Evolutionary conservation across 2,329 filamentous ascomycete genomes (phyloP), one percentile per base, ranked within the genome.

Genomic region (Myriangium duriaei): DNA sequence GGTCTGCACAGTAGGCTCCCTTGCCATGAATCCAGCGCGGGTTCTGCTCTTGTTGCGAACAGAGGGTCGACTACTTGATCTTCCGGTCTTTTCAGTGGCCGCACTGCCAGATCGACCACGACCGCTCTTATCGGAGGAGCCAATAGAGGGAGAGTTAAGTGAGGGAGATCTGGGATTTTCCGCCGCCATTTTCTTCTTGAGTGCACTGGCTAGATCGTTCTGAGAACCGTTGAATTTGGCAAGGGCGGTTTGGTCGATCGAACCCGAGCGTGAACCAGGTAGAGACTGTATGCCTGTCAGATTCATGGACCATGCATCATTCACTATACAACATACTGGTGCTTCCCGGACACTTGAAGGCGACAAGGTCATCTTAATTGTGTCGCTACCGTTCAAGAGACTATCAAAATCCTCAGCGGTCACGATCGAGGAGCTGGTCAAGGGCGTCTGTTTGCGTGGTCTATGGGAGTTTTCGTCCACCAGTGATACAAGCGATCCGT

Each of bases 1-100:
- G 4, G 69, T 67, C 7, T 75, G 69, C 6, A 81, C 66, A 44
- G 80, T 72, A 2, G 85, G 77, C 47, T 94, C 86, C 45, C 86
- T 73, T 15, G 85, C 75, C 42, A 56, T 48, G 11, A 58, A 41
- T 46, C 58, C 54, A 41, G 54, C 54, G 32, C 49, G 42, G 36
- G 51, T 48, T 17, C 45, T 45, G 39, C 51, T 56, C 12, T 45
- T 47, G 31, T 59, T 58, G 12, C 52, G 48, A 2, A 51, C 44
- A 10, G 49, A 39, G 21, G 56, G 55, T 35, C 50, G 48, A 40
- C 48, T 53, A 42, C 51, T 45, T 0, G 54, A 57, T 18, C 50
- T 44, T 26, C 53, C 49, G 30, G 32, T 34, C n/a, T 41, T 18
- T 11, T 36, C 15, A 16, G 32, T 32, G 26, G 39, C 32, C 16